Conservation (phyloP, 306 rosid genomes). For the Purshia tridentata region DNA sequence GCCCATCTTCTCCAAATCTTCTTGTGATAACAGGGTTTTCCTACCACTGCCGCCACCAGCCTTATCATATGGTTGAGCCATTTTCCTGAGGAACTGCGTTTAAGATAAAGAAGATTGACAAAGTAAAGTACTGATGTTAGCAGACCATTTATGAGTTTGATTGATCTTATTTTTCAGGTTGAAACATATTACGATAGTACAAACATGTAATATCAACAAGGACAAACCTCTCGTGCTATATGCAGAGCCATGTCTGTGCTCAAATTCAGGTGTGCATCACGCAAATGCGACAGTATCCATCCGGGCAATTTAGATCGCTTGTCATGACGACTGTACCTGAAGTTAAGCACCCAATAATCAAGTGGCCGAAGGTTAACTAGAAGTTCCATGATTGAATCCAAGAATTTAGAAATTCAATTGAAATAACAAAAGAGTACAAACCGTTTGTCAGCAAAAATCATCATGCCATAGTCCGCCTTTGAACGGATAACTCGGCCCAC, state of each 20-base stretch:
- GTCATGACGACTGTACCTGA: slow-evolving; percentile 97
- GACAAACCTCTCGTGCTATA: slow-evolving; percentile 80
- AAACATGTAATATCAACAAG: slow-evolving; percentile 14
- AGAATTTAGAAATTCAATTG: neutral
- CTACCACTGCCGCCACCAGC: slow-evolving; percentile 60
- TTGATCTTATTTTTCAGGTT: neutral
- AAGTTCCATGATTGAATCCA: neutral
- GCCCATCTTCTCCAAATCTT: slow-evolving; percentile 73
- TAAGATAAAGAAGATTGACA: slow-evolving; percentile 18
- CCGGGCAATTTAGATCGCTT: slow-evolving; percentile 92
- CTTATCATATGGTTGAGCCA: slow-evolving; percentile 94
- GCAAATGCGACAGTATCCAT: slow-evolving; percentile 89
- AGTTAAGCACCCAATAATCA: neutral
- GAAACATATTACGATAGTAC: neutral
- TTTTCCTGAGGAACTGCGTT: slow-evolving; percentile 84
- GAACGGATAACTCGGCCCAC: slow-evolving; percentile 96
- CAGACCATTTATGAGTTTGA: neutral
- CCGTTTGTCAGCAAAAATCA: slow-evolving; percentile 99
- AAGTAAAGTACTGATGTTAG: neutral
- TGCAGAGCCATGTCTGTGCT: slow-evolving; percentile 99
- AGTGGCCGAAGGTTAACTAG: neutral
- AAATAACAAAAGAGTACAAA: slow-evolving; percentile 19
- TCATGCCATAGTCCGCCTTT: slow-evolving; percentile 98
- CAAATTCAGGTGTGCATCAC: slow-evolving; percentile 90
- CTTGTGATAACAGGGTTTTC: slow-evolving; percentile 78